A percentile compares a stretch with the other conserved stretches of the same genome.
phyloP scores from a whole-genome alignment of 2,329 filamentous ascomycete genomes.

The Sporothrix pallida region DNA sequence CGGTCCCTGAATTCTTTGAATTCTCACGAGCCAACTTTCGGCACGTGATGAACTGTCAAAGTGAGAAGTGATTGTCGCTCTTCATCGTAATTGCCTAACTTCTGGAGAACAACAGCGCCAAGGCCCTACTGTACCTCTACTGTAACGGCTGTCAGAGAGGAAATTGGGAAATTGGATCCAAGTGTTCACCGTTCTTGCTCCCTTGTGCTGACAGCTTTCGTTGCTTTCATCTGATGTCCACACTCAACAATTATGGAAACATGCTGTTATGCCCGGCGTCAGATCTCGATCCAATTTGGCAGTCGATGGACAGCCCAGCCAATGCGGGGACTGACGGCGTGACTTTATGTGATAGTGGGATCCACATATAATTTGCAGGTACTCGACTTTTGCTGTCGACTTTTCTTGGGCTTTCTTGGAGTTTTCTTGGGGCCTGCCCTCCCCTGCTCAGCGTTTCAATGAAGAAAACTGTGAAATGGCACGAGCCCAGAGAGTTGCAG shows the following conservation, averaged over 20 bases:
- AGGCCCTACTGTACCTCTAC: not conserved
- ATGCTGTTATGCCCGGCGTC: not conserved
- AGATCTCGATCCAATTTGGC: conserved; percentile 27
- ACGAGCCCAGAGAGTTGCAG: not conserved
- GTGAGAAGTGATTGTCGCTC: too few relatives aligned
- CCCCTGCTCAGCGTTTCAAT: not conserved
- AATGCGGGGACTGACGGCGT: not conserved
- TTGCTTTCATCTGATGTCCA: not conserved
- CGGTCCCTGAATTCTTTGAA: not conserved
- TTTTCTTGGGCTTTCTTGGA: too few relatives aligned
- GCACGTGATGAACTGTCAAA: not conserved
- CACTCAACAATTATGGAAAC: not conserved
- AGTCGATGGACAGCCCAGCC: conserved; percentile 7
- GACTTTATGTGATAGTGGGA: not conserved
- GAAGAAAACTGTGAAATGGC: not conserved
- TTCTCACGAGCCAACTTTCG: not conserved
- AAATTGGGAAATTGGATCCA: not conserved
- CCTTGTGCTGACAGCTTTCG: too few relatives aligned
- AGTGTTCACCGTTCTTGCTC: not conserved
- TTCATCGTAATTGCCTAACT: too few relatives aligned
- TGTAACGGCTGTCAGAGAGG: conserved; percentile 23
- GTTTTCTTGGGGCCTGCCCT: not conserved
- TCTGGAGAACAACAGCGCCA: not conserved
- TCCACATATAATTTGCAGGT: conserved; percentile 12
- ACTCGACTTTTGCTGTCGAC: not conserved